phyloP scores from a whole-genome alignment of 495 filamentous ascomycete species.

The Hypoxylon lenormandii region DNA sequence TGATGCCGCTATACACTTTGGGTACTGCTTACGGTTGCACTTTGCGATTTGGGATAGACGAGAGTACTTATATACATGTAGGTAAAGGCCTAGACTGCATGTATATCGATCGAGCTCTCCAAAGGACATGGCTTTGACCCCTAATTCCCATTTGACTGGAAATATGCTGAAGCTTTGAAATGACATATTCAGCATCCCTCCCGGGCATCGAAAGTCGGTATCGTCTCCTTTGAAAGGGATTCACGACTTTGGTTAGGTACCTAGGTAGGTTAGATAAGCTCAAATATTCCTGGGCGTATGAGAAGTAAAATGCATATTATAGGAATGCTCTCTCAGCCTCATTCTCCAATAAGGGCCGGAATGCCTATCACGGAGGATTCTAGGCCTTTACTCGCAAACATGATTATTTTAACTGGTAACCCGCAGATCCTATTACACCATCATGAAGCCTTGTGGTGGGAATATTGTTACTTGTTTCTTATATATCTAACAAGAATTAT shows the following conservation, averaged over 20 bases:
- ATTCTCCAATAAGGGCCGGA: constrained; percentile 32
- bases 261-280: not conserved
- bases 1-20: constrained; percentile 24
- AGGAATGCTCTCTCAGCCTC: constrained; percentile 17
- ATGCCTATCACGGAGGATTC: constrained; percentile 21
- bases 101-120: not conserved
- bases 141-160: not conserved
- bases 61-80: too few relatives aligned
- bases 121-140: not conserved
- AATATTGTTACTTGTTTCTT: too few relatives aligned
- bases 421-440: too few relatives aligned
- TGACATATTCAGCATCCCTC: not conserved
- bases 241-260: too few relatives aligned
- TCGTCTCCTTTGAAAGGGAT: not conserved
- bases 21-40: constrained; percentile 14
- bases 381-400: not conserved
- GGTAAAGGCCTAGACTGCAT: constrained; percentile 2
- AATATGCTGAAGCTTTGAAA: not conserved
- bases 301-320: constrained; percentile 28
- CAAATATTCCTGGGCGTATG: constrained; percentile 16
- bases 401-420: too few relatives aligned
- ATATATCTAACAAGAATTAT: too few relatives aligned
- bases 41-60: constrained; percentile 13
- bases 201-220: not conserved
- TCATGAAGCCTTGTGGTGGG: too few relatives aligned